Evolutionary conservation across 1,139 yeast species (phyloP), one percentile per base, ranked within the genome.

Genomic region (Taphrina confusa): DNA sequence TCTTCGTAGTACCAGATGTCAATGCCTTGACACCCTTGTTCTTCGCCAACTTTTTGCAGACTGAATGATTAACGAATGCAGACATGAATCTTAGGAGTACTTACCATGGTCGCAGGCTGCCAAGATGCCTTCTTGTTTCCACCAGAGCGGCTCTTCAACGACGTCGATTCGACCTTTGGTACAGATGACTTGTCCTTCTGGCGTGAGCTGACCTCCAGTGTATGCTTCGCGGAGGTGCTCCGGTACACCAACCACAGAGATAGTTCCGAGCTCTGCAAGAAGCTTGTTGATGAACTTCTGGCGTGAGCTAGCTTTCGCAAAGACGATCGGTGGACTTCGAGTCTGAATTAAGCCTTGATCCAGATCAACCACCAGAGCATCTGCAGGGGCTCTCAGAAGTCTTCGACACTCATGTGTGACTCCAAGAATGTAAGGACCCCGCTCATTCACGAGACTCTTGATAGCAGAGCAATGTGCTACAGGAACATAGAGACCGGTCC

Each of bases 401-500:
- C n/a, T 33, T n/a, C 56, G 36, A 47, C 61, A 49, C 27, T 57
- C 61, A 11, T 45, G 16, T 6, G 57, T 37, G 14, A 57, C 30
- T 2, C 61, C 61, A 9, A 57, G 12, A 6, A 57, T 57, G 37
- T 57, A 57, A 12, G 61, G 61, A 9, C 61, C 61, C 34, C 28
- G 36, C 37, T 57, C 61, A 9, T 31, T 30, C 16, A 50, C 44
- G 18, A 57, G 45, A 8, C 36, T 40, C 20, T 37, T 23, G 34
- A 50, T 30, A 2, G 31, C 27, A 16, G 40, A 14, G 22, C 54
- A 40, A 27, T 57, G 61, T n/a, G 31, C 49, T 12, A 57, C 57
- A 11, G 61, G 61, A 14, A 57, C 57, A 18, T 57, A 57, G 16
- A 57, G 44, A 20, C 61, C 61, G 4, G 54, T 49, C 61, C 61